Conservation (phyloP, 1,284 basidiomycete species). For the Leccinum subrobustum region DNA sequence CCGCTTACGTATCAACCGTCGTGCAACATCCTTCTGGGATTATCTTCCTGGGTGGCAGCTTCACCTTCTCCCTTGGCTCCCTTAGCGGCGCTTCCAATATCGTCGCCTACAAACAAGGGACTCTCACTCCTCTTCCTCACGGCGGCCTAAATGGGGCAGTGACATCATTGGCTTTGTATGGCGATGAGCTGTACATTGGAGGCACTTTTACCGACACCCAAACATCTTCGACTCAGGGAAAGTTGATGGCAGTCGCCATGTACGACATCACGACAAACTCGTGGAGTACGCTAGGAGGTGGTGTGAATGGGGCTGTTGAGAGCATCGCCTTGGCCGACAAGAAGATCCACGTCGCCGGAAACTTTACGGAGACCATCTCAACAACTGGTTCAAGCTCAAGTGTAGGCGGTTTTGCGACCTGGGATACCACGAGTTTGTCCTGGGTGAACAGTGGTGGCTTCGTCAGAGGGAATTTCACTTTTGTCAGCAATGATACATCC, state of each 20-base stretch:
- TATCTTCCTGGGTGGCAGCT: slow-evolving; percentile 79
- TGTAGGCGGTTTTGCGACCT: slow-evolving; percentile 74
- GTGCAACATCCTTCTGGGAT: slow-evolving; percentile 62
- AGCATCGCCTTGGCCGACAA: slow-evolving; percentile 53
- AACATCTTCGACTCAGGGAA: slow-evolving; percentile 49
- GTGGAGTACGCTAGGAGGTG: slow-evolving; percentile 74
- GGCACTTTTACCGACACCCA: slow-evolving; percentile 80
- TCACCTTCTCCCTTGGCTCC: slow-evolving; percentile 58
- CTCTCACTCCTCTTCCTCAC: slow-evolving; percentile 51
- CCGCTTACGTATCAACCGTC: slow-evolving; percentile 51
- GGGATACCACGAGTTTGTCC: slow-evolving; percentile 59
- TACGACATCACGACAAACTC: slow-evolving; percentile 70
- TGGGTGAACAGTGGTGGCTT: slow-evolving; percentile 80
- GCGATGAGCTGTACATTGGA: slow-evolving; percentile 75
- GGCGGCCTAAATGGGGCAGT: slow-evolving; percentile 78
- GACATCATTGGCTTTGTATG: slow-evolving; percentile 59
- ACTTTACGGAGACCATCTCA: slow-evolving; percentile 62
- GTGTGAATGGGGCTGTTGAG: slow-evolving; percentile 76
- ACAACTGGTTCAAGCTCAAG: slow-evolving; percentile 36
- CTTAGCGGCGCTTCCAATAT: slow-evolving; percentile 69
- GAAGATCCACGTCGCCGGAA: slow-evolving; percentile 69
- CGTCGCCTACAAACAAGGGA: slow-evolving; percentile 64
- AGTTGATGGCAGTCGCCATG: slow-evolving; percentile 64
- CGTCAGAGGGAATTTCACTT: slow-evolving; percentile 70
- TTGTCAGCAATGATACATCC: slow-evolving; percentile 63